Evolutionary conservation across 2,329 filamentous ascomycete species (phyloP).

Genomic region (Colletotrichum eleusines): DNA sequence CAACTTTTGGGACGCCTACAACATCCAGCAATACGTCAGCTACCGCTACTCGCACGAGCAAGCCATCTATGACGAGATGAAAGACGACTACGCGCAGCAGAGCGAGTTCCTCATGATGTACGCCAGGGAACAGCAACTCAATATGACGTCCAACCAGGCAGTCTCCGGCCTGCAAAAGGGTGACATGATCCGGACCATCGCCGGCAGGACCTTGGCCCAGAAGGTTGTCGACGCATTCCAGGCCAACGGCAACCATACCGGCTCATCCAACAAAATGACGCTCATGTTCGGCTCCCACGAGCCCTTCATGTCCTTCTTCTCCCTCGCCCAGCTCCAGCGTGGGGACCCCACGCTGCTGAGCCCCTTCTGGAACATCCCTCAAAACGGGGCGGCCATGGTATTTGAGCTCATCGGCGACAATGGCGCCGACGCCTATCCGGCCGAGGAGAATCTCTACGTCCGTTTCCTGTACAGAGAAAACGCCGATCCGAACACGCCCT

Average conservation of each 20-base stretch:
- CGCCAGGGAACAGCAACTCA: slow-evolving; percentile 76
- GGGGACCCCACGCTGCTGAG: slow-evolving; percentile 62
- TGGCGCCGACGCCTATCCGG: slow-evolving; percentile 47
- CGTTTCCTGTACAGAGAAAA: slow-evolving; percentile 69
- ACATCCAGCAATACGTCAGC: slow-evolving; percentile 67
- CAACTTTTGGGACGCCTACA: slow-evolving; percentile 63
- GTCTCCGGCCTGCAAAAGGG: slow-evolving; percentile 61
- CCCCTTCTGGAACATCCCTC: slow-evolving; percentile 59
- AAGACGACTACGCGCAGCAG: slow-evolving; percentile 47
- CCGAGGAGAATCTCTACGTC: slow-evolving; percentile 58
- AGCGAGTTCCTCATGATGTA: slow-evolving; percentile 69
- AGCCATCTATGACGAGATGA: slow-evolving; percentile 55
- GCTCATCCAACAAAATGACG: slow-evolving; percentile 60
- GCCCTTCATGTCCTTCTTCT: slow-evolving; percentile 68
- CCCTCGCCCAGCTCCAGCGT: slow-evolving; percentile 60
- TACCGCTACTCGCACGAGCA: slow-evolving; percentile 66
- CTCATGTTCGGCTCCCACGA: slow-evolving; percentile 67
- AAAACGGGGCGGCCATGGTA: slow-evolving; percentile 79
- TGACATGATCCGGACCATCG: slow-evolving; percentile 61
- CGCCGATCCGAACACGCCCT: slow-evolving; percentile 51
- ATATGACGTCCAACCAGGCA: slow-evolving; percentile 66
- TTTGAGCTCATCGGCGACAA: slow-evolving; percentile 71
- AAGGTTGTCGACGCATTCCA: slow-evolving; percentile 58
- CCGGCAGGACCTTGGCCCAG: slow-evolving; percentile 64
- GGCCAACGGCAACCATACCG: slow-evolving; percentile 55